Base-by-base conservation (phyloP, 2,329 filamentous ascomycete genomes). In the Eutypella sp. region DNA sequence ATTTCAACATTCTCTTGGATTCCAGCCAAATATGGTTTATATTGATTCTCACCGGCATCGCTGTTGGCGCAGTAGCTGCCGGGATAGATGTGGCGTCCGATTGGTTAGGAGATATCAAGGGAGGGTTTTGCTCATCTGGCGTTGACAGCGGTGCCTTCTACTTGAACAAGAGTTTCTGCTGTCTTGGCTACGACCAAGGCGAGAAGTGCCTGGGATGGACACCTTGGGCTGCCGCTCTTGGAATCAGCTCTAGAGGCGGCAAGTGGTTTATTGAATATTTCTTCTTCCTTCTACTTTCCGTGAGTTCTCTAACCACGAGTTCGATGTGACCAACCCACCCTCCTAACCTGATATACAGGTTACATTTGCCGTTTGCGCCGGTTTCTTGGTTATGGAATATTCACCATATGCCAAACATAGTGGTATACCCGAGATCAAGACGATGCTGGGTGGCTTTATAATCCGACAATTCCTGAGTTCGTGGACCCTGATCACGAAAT, bases 381-480 rank as follows among this genome's bases (percentile, higher is more conserved):
- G 86, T 44, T 63, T 91, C 44, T 71, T 97, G 44, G 91, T 97
- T 13, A 82, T 85, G 57, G 81, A 85, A 57, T 97, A 91, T 66
- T 89, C 89, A 20, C 75, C 87, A 5, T 89, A 96, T 67, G 92
- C 92, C 40, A 92, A 87, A 63, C 92, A 97, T 61, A 96, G 89
- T 63, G 92, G 92, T 68, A 96, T 99, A 56, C 90, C 92, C 5
- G 92, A 99, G 72, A 95, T 99, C 69, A 99, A 99, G 74, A 96
- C 91, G 3, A 81, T 99, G 8, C 72, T 99, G 44, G 92, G 92
- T 34, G 92, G 92, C 5, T 96, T 96, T 64, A 85, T 99, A 25
- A 96, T 99, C 50, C 79, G 84, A 49, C 81, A 84, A 48, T 95
- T 97, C 58, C 74, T 97, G 60, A 89, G 91, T 9, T 75, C 76